Percentiles rank a stretch among this genome's conserved stretches.
Evolutionary conservation across 257 asterid genomes (phyloP).

Genomic region (Nicotiana otophora): DNA sequence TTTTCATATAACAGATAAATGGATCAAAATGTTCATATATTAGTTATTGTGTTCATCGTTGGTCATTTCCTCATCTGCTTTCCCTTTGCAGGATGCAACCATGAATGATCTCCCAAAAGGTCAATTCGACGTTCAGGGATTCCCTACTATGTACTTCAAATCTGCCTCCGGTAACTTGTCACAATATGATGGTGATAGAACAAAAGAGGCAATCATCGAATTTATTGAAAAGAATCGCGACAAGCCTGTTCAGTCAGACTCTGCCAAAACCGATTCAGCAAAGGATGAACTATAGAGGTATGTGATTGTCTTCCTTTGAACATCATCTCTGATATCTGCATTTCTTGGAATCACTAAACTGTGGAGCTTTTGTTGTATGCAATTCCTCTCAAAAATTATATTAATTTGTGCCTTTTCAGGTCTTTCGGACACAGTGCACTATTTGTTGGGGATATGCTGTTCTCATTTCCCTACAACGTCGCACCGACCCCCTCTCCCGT

Average conservation of each 20-base stretch:
- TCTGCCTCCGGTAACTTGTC: slow-evolving; percentile 20
- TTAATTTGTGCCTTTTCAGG: background rate
- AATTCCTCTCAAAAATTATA: background rate
- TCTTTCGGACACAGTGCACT: background rate
- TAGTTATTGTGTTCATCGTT: background rate
- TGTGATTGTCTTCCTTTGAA: background rate
- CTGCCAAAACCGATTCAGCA: background rate
- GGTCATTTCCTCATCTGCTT: background rate
- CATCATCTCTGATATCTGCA: background rate
- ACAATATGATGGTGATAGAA: slow-evolving; percentile 14
- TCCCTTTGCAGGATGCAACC: slow-evolving; percentile 15
- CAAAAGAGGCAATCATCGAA: slow-evolving; percentile 20
- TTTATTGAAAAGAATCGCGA: slow-evolving; percentile 20
- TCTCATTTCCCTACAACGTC: background rate
- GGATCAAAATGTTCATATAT: background rate
- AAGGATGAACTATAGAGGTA: slow-evolving; percentile 18
- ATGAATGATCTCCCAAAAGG: slow-evolving; percentile 13
- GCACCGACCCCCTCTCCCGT: background rate
- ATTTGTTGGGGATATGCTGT: background rate
- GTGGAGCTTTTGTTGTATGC: background rate
- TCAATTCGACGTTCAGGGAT: slow-evolving; percentile 10
- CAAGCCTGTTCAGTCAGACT: slow-evolving; percentile 1
- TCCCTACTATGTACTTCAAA: slow-evolving; percentile 20
- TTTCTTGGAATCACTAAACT: background rate
- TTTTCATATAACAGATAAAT: background rate